Evolutionary conservation across 2,329 filamentous ascomycete genomes (phyloP), one percentile per base, ranked within the genome.

Genomic region (Lecanicillium sp.): DNA sequence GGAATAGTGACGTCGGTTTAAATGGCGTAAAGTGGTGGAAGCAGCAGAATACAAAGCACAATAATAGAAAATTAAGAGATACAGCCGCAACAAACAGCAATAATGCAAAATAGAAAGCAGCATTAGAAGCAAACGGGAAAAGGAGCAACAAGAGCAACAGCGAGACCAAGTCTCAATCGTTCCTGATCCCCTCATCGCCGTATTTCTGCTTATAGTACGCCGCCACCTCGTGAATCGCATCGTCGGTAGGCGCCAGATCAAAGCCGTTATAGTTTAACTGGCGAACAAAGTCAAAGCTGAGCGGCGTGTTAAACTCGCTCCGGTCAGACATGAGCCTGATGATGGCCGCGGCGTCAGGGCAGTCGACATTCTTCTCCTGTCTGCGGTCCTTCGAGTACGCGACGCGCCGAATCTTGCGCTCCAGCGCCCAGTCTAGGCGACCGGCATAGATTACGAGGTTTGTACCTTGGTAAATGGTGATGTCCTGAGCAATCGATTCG

Each of bases 361-460:
- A 24, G 35, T 55, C 52, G 20, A 54, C 44, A 11, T 52, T 37
- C n/a, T 49, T 51, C 4, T 23, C 17, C 8, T 35, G 15, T 23
- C 40, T 29, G 9, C 39, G 37, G 26, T 45, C 42, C 21, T 10
- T 20, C 10, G 48, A 50, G 24, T 55, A 39, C 14, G 52, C 51
- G 12, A 61, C 51, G 2, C 59, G 55, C 20, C 58, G 53, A 11
- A 62, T 29, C 42, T 61, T 60, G 7, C 52, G 50, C 50, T 62
- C 59, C 8, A 62, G 52, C 9, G 55, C 52, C 53, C 55, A 60
- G n/a, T 58, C 54, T 17, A 61, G 50, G 3, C 48, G 43, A 4
- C 51, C 59, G 2, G 55, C 60, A 32, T 55, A 62, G 9, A 61
- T 46, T 6, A 51, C 43, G 19, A 61, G 44, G 48, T 60, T 56